Conservation (phyloP, 148 eudicot genomes). For the Dysphania ambrosioides region DNA sequence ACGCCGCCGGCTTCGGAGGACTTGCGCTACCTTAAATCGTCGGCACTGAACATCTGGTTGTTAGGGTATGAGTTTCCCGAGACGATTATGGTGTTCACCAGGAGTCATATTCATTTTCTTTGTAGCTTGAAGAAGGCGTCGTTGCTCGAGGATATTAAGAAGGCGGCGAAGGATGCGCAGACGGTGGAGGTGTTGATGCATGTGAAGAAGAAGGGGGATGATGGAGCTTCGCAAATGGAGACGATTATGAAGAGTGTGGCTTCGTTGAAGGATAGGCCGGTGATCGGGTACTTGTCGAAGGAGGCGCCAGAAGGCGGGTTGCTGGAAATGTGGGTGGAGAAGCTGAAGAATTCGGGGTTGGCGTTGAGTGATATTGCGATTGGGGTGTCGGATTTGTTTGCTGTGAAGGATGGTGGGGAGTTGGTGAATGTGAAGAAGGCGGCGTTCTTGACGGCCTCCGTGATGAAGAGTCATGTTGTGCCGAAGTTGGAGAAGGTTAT, state of each 20-base stretch:
- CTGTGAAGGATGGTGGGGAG: slow-evolving; percentile 65
- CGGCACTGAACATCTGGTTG: slow-evolving; percentile 80
- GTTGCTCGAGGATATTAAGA: slow-evolving; percentile 53
- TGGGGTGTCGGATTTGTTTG: slow-evolving; percentile 74
- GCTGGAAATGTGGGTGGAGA: slow-evolving; percentile 62
- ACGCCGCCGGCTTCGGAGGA: slow-evolving; percentile 85
- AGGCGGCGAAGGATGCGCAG: slow-evolving; percentile 58
- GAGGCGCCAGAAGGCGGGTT: slow-evolving; percentile 79
- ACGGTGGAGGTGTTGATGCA: slow-evolving; percentile 63
- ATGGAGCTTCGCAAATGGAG: slow-evolving; percentile 67
- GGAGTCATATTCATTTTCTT: slow-evolving; percentile 76
- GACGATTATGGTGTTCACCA: slow-evolving; percentile 71
- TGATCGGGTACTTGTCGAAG: slow-evolving; percentile 60
- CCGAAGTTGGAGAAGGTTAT: slow-evolving; percentile 77
- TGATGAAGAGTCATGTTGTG: slow-evolving; percentile 79
- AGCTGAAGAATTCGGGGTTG: slow-evolving; percentile 47
- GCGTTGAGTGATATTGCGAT: slow-evolving; percentile 49
- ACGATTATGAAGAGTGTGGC: slow-evolving; percentile 40
- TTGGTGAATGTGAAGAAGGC: slow-evolving; percentile 69
- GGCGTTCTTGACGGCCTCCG: slow-evolving; percentile 69
- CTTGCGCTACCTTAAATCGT: slow-evolving; percentile 75
- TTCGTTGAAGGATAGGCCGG: slow-evolving; percentile 35
- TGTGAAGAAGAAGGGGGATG: slow-evolving; percentile 61
- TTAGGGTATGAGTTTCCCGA: slow-evolving; percentile 92
- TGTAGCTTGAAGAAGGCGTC: slow-evolving; percentile 77